phyloP scores from a whole-genome alignment of 2,329 filamentous ascomycete genomes.

The Ascochyta clinopodiicola region DNA sequence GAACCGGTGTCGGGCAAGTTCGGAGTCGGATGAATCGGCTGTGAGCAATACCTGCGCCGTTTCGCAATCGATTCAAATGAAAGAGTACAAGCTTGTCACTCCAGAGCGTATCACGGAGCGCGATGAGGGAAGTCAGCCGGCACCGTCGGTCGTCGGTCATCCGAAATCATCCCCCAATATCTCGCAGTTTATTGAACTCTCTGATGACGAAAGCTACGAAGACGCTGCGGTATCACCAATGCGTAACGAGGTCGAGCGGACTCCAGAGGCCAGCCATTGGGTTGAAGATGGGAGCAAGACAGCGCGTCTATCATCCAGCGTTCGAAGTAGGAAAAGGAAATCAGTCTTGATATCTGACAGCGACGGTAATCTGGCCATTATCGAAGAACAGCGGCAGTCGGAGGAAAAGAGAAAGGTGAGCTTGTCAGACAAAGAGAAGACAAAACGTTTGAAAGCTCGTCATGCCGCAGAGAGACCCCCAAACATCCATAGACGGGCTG shows the following conservation, averaged over 20 bases:
- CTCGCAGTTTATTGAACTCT: neutral
- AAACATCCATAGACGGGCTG: no score
- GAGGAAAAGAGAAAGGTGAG: no score
- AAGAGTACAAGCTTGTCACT: neutral
- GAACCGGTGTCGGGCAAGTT: neutral
- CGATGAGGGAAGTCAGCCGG: neutral
- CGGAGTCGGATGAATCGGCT: neutral
- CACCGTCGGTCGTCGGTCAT: neutral
- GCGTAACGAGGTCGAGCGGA: neutral
- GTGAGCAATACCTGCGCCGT: neutral
- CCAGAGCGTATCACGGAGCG: constrained; percentile 2
- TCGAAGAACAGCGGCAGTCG: no score
- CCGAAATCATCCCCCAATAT: neutral
- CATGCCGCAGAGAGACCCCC: no score
- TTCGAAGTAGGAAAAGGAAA: no score
- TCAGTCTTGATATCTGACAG: no score
- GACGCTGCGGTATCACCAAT: no score
- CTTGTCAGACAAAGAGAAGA: no score
- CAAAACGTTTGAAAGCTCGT: no score
- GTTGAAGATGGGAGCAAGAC: neutral
- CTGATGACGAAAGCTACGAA: neutral
- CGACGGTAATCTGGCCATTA: no score
- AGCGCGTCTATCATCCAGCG: no score
- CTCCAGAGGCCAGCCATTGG: neutral
- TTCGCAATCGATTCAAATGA: neutral